Evolutionary conservation across 2,329 filamentous ascomycete species (phyloP).

Genomic region (Nannizzia gypsea): DNA sequence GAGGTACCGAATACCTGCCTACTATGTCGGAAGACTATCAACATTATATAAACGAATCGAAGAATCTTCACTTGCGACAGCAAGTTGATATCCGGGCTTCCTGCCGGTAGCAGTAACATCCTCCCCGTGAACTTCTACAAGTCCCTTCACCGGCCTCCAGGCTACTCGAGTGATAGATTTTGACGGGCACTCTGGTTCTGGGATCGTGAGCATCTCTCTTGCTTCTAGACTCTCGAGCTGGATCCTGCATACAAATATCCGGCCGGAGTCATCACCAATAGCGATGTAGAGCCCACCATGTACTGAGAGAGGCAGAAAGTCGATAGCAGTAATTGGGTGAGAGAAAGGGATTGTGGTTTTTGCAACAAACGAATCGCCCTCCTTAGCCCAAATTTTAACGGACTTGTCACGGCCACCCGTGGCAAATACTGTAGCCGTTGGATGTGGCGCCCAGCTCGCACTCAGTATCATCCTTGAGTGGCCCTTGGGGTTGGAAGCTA

Average conservation of each 20-base stretch:
- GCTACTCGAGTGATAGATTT: conserved; percentile 55
- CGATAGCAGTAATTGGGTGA: conserved; percentile 58
- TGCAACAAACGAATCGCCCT: conserved; percentile 38
- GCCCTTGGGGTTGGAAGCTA: conserved; percentile 64
- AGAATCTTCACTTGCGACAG: conserved; percentile 37
- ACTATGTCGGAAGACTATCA: conserved; percentile 18
- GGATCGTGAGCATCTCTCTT: conserved; percentile 23
- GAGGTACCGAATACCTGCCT: background rate
- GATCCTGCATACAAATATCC: conserved; percentile 33
- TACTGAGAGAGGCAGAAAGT: conserved; percentile 41
- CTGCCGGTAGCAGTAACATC: conserved; percentile 9
- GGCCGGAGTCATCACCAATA: conserved; percentile 38
- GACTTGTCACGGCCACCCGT: conserved; percentile 85
- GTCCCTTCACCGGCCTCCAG: conserved; percentile 46
- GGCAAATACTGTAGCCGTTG: conserved; percentile 49
- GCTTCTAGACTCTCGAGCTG: conserved; percentile 21
- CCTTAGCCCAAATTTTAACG: conserved; percentile 56
- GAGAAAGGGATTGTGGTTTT: conserved; percentile 44
- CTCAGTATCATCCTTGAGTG: conserved; percentile 89
- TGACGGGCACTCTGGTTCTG: conserved; percentile 42
- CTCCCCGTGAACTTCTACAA: conserved; percentile 14
- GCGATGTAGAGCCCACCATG: conserved; percentile 30
- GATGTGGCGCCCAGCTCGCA: conserved; percentile 61
- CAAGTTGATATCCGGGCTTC: conserved; percentile 25
- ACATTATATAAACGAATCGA: conserved; percentile 32